A percentile compares a stretch with the other conserved stretches of the same genome.
These are phyloP conservation scores for Kalanchoe fedtschenkoi DNA, from an alignment of 164 flowering plant species.

Conservation along the genomic window DNA sequence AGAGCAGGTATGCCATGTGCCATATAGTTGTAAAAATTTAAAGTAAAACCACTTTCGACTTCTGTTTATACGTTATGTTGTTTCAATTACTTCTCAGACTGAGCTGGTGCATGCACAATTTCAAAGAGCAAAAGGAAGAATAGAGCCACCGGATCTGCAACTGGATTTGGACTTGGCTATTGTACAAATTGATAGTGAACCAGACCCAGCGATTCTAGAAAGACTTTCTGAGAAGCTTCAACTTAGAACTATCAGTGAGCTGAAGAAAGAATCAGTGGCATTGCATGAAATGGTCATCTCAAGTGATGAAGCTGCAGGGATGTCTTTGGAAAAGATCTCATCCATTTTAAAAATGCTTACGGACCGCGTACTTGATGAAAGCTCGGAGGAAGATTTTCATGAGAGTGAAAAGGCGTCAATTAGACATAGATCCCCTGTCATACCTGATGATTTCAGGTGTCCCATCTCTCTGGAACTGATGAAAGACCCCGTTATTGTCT, in stretches of 20 bases:
- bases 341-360: slow-evolving; percentile 55
- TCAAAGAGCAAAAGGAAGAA: slow-evolving; percentile 54
- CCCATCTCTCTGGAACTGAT: slow-evolving; percentile 90
- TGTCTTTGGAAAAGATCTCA: slow-evolving; percentile 48
- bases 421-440: slow-evolving; percentile 75
- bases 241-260: slow-evolving; percentile 52
- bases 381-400: slow-evolving; percentile 31
- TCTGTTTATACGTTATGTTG: background rate
- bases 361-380: slow-evolving; percentile 37
- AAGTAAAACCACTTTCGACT: background rate
- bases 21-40: background rate
- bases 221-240: slow-evolving; percentile 76
- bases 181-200: slow-evolving; percentile 41
- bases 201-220: slow-evolving; percentile 36
- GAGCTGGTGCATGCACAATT: slow-evolving; percentile 83
- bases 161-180: slow-evolving; percentile 44
- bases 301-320: slow-evolving; percentile 40
- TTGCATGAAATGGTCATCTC: slow-evolving; percentile 59
- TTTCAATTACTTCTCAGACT: slow-evolving; percentile 27
- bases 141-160: slow-evolving; percentile 45
- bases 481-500: slow-evolving; percentile 94
- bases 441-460: slow-evolving; percentile 93
- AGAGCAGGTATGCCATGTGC: slow-evolving; percentile 52
- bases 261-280: slow-evolving; percentile 64
- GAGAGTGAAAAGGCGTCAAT: slow-evolving; percentile 37